phyloP scores from a whole-genome alignment of 805 yeast genomes.

The Cyberlindnera misumaiensis region DNA sequence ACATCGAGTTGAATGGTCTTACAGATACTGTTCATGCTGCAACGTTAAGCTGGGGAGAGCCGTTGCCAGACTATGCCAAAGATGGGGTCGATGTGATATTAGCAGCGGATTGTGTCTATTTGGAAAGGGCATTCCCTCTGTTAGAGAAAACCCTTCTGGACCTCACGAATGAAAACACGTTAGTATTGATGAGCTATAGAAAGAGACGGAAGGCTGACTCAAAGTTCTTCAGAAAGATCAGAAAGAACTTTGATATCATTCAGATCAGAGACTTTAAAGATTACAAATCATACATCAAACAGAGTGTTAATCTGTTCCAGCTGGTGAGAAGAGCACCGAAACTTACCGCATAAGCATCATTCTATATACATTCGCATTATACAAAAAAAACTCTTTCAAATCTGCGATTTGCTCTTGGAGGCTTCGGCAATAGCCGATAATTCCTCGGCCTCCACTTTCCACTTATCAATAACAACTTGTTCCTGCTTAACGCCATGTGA shows the following conservation, averaged over 20 bases:
- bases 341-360: not conserved
- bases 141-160: constrained; percentile 43
- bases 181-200: constrained; percentile 45
- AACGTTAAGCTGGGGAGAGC: constrained; percentile 39
- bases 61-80: constrained; percentile 30
- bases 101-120: constrained; percentile 58
- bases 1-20: constrained; percentile 35
- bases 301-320: constrained; percentile 36
- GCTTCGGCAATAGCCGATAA: constrained; percentile 35
- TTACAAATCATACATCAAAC: constrained; percentile 30
- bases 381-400: not conserved
- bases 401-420: not conserved
- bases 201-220: constrained; percentile 42
- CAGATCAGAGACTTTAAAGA: constrained; percentile 28
- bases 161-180: constrained; percentile 31
- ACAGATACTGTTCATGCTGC: constrained; percentile 31
- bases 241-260: constrained; percentile 26
- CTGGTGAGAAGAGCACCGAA: constrained; percentile 23
- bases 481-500: constrained; percentile 68
- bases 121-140: constrained; percentile 47
- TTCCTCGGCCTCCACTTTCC: constrained; percentile 67
- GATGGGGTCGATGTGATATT: constrained; percentile 37
- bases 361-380: not conserved
- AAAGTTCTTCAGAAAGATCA: constrained; percentile 26
- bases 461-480: constrained; percentile 59